Conservation (phyloP, 495 filamentous ascomycete species). For the Letharia lupina region DNA sequence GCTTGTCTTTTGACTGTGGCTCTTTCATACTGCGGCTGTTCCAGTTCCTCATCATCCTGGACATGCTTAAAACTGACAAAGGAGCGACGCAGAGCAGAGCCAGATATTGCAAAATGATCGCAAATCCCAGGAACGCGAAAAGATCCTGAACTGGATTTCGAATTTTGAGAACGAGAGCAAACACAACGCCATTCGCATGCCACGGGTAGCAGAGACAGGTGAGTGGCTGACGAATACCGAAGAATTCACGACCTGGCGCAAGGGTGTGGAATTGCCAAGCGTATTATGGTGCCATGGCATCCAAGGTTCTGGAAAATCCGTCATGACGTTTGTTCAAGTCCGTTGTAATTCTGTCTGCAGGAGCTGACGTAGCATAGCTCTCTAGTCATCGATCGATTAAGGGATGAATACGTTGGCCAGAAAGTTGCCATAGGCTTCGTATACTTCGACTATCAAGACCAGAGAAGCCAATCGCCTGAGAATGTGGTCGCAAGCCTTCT, state of each 20-base stretch:
- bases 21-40: not conserved
- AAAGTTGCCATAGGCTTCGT: slow-evolving; percentile 2
- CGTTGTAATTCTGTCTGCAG: not conserved
- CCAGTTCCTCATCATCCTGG: not conserved
- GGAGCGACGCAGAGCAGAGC: not conserved
- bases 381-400: slow-evolving; percentile 14
- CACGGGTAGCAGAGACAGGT: slow-evolving; percentile 12
- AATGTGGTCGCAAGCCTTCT: slow-evolving; percentile 12
- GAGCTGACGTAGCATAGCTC: slow-evolving; percentile 8
- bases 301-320: slow-evolving; percentile 16
- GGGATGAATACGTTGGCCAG: not conserved
- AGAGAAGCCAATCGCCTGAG: slow-evolving; percentile 4
- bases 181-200: slow-evolving; percentile 11
- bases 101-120: not conserved
- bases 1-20: not conserved
- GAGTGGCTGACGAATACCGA: slow-evolving; percentile 10
- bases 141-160: slow-evolving; percentile 16
- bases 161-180: slow-evolving; percentile 7
- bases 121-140: slow-evolving; percentile 3
- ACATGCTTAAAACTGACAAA: not conserved
- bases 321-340: slow-evolving; percentile 9
- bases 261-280: not conserved
- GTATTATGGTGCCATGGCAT: slow-evolving; percentile 15
- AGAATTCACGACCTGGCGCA: slow-evolving; percentile 12
- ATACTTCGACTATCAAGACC: slow-evolving; percentile 19